phyloP scores from a whole-genome alignment of 2,329 filamentous ascomycete genomes.

The Diaporthe australafricana region DNA sequence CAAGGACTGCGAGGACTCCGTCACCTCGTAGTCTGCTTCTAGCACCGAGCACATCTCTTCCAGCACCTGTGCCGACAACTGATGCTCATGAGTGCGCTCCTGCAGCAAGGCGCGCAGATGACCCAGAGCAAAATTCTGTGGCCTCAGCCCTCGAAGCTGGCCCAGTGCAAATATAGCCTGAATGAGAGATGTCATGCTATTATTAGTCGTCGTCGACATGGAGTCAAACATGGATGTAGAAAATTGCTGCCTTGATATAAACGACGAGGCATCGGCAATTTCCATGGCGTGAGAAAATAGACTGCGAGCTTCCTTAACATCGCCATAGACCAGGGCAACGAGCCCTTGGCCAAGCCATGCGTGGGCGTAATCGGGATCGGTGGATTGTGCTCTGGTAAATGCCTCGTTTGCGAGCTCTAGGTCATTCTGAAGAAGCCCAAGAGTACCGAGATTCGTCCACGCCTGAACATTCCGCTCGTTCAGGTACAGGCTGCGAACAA shows the following conservation, averaged over 20 bases:
- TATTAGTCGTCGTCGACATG: conserved; percentile 67
- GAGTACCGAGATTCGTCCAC: conserved; percentile 91
- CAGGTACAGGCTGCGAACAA: conserved; percentile 90
- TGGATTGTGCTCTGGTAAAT: conserved; percentile 91
- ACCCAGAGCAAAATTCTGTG: conserved; percentile 76
- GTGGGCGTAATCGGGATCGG: conserved; percentile 91
- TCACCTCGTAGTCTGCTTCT: conserved; percentile 86
- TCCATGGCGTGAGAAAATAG: conserved; percentile 96
- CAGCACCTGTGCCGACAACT: conserved; percentile 72
- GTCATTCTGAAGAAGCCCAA: conserved; percentile 89
- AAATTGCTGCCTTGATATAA: conserved; percentile 82
- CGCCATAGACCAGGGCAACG: conserved; percentile 78
- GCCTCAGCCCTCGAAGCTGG: conserved; percentile 79
- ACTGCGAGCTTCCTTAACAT: conserved; percentile 74
- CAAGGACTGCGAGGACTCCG: conserved; percentile 80
- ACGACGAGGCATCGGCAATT: conserved; percentile 82
- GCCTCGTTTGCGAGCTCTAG: conserved; percentile 87
- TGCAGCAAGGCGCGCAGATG: conserved; percentile 85
- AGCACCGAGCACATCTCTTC: conserved; percentile 75
- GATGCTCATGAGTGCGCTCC: conserved; percentile 80
- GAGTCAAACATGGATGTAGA: conserved; percentile 85
- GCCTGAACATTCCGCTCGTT: conserved; percentile 87
- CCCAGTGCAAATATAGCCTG: conserved; percentile 90
- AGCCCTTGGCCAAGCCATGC: conserved; percentile 96
- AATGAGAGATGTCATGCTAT: conserved; percentile 73